These are phyloP conservation scores for Ganoderma leucocontextum DNA, from an alignment of 1,284 basidiomycete genomes.

Conservation along the genomic window DNA sequence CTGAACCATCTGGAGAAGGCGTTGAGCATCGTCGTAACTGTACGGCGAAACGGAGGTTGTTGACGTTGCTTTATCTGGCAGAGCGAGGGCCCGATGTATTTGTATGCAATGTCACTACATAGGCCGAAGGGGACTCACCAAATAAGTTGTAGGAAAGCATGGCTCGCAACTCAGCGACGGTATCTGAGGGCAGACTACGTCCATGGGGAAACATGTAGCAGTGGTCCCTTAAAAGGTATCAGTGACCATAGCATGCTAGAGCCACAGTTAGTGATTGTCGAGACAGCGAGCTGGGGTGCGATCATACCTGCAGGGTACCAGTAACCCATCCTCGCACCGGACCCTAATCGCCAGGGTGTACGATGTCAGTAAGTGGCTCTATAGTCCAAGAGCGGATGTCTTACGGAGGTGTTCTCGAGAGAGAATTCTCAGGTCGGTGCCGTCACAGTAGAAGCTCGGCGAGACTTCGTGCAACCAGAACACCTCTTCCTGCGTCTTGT, in stretches of 20 bases:
- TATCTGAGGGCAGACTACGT: background rate
- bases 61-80: constrained; percentile 33
- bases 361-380: background rate
- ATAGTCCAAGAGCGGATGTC: background rate
- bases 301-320: background rate
- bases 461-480: constrained; percentile 30
- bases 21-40: constrained; percentile 17
- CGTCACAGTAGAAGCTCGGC: background rate
- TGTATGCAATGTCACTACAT: too few species aligned
- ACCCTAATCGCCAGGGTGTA: background rate
- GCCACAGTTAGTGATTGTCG: too few species aligned
- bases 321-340: background rate
- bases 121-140: constrained; percentile 14
- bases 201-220: constrained; percentile 33
- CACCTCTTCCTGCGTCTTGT: constrained; percentile 17
- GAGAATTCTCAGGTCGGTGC: background rate
- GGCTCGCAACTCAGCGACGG: constrained; percentile 1
- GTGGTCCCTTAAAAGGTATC: constrained; percentile 24
- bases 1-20: constrained; percentile 11
- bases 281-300: too few species aligned
- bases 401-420: constrained; percentile 27
- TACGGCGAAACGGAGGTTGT: constrained; percentile 29
- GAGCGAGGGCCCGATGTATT: too few species aligned
- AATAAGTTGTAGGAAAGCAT: constrained; percentile 16
- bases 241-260: too few species aligned